phyloP scores from a whole-genome alignment of 2,329 filamentous ascomycete genomes.

The Alternaria incomplexa region DNA sequence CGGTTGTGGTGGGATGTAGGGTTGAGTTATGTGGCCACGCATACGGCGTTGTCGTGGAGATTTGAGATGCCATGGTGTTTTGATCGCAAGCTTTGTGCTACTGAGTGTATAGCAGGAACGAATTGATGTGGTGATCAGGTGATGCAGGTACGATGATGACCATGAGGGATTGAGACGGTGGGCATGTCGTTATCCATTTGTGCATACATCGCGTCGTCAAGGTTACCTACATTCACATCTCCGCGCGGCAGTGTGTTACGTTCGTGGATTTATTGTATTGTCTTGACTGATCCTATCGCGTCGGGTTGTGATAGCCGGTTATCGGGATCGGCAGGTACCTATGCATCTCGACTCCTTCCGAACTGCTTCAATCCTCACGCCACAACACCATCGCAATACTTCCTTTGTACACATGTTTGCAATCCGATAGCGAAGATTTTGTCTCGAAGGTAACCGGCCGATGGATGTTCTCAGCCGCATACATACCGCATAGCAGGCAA shows the following conservation, averaged over 20 bases:
- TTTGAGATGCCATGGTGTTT: constrained; percentile 20
- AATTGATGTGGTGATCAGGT: not conserved
- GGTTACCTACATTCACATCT: not conserved
- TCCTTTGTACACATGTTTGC: not conserved
- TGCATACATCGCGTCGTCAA: not conserved
- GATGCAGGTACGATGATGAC: not conserved
- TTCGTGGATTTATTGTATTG: not conserved
- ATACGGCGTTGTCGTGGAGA: constrained; percentile 42
- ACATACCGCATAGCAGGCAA: not conserved
- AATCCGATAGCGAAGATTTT: too few relatives aligned
- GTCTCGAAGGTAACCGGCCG: too few relatives aligned
- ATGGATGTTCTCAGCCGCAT: not conserved
- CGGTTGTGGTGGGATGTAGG: constrained; percentile 53
- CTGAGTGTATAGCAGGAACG: not conserved
- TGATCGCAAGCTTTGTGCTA: not conserved
- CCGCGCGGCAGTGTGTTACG: not conserved
- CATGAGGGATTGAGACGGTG: not conserved
- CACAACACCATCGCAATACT: not conserved
- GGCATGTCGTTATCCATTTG: not conserved
- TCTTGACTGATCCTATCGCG: not conserved
- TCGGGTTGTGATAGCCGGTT: not conserved
- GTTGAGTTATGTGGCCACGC: constrained; percentile 50
- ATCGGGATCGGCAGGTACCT: not conserved
- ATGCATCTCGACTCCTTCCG: not conserved
- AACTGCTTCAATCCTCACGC: not conserved